Base-by-base conservation (phyloP, 2,329 filamentous ascomycete genomes). In the Coccinonectria pachysandricola region DNA sequence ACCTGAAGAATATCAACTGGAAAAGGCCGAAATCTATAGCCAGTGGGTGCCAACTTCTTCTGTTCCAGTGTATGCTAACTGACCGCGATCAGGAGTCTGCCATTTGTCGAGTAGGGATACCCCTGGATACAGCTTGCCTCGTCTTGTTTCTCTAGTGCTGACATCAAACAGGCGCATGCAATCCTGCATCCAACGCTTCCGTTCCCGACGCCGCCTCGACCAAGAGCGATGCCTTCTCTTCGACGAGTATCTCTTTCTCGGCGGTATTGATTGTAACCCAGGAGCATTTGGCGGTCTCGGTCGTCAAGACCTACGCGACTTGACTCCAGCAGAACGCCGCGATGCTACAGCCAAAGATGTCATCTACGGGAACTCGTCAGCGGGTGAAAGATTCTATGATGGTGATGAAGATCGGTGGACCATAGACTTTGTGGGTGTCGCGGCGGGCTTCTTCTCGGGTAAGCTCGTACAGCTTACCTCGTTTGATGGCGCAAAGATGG, bases 101-200 rank as follows among this genome's bases (percentile, higher is more conserved):
- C 68, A 1, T 76, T 81, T 37, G 48, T 63, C 18, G 65, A 73
- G 77, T 79, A 60, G 9, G 26, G 6, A 8, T 2, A 6, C 6
- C 15, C 10, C n/a, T n/a, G n/a, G n/a, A n/a, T n/a, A n/a, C n/a
- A n/a, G n/a, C n/a, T n/a, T n/a, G n/a, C n/a, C n/a, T n/a, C n/a
- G n/a, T n/a, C n/a, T n/a, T n/a, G n/a, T n/a, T n/a, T n/a, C n/a
- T n/a, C n/a, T n/a, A n/a, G 5, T 31, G 25, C 36, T 50, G 23
- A 40, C 34, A 27, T 33, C 11, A 12, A 1, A 9, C 24, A 81
- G 79, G 30, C 84, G 91, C 23, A 84, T 96, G 20, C 79, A 95
- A 47, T 70, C 77, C 14, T 91, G 84, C 23, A 80, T 96, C 28
- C 76, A 86, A 39, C 79, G 85, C 9, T 98, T 79, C 57, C 75